phyloP scores from a whole-genome alignment of 2,329 filamentous ascomycete genomes.

The Diplocarpon mali region DNA sequence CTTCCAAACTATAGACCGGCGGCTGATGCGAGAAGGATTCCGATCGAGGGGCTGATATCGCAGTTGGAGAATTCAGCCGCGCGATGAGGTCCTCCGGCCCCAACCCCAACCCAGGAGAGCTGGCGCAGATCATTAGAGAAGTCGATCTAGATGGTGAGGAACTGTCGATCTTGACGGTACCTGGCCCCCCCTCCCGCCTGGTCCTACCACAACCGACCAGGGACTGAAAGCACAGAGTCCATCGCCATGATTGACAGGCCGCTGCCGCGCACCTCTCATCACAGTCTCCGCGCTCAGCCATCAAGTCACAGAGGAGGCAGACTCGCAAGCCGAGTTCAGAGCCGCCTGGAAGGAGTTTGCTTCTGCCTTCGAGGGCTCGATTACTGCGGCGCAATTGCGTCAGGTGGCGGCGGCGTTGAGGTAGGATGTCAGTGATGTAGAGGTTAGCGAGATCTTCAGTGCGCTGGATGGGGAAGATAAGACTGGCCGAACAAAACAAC shows the following conservation, averaged over 20 bases:
- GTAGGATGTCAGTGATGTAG: slow-evolving; percentile 27
- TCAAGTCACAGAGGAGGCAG: not conserved
- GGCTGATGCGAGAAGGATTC: slow-evolving; percentile 9
- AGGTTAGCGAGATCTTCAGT: slow-evolving; percentile 28
- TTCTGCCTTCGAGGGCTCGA: slow-evolving; percentile 27
- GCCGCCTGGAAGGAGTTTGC: slow-evolving; percentile 30
- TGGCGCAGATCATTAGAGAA: slow-evolving; percentile 30
- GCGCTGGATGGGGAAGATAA: slow-evolving; percentile 29
- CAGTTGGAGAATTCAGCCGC: slow-evolving; percentile 30
- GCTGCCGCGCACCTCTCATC: slow-evolving; percentile 19
- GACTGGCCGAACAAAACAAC: slow-evolving; percentile 22
- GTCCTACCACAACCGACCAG: not conserved
- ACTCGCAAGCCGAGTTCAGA: slow-evolving; percentile 22
- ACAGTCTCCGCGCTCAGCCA: not conserved
- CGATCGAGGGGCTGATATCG: slow-evolving; percentile 27
- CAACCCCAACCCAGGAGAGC: slow-evolving; percentile 27
- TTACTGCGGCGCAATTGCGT: slow-evolving; percentile 28
- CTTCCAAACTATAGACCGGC: not conserved
- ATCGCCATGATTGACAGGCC: slow-evolving; percentile 34
- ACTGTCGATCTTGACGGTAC: slow-evolving; percentile 32
- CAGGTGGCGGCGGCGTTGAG: slow-evolving; percentile 28
- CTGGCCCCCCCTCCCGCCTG: not conserved
- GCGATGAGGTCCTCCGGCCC: slow-evolving; percentile 28
- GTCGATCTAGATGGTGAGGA: slow-evolving; percentile 32
- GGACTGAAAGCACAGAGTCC: slow-evolving; percentile 25